Conservation (phyloP, 768 basidiomycete species). For the Pisolithus orientalis region DNA sequence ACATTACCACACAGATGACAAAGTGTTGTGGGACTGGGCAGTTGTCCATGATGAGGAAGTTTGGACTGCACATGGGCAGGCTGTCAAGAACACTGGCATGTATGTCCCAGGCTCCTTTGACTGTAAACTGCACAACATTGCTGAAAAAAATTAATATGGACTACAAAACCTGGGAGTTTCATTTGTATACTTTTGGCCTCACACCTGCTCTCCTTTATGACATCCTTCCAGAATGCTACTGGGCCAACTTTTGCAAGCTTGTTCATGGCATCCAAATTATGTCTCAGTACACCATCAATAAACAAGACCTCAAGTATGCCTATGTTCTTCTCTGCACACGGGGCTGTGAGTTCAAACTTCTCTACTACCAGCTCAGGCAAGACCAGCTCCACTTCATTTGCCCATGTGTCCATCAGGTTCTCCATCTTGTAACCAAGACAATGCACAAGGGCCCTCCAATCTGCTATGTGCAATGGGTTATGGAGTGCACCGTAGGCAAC, state of each 20-base stretch:
- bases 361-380: conserved; percentile 11
- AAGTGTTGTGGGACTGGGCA: conserved; percentile 26
- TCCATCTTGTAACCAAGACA: too few relatives aligned
- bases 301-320: conserved; percentile 8
- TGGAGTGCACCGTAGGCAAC: too few relatives aligned
- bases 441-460: too few relatives aligned
- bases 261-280: conserved; percentile 14
- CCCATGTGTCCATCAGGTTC: too few relatives aligned
- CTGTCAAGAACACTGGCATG: conserved; percentile 7
- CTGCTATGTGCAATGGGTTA: too few relatives aligned
- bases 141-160: conserved; percentile 16
- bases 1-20: neutral
- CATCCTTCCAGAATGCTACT: conserved; percentile 12
- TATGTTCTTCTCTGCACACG: conserved; percentile 15
- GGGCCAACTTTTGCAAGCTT: conserved; percentile 16
- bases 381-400: too few relatives aligned
- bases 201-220: conserved; percentile 13
- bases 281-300: conserved; percentile 11
- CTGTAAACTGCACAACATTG: conserved; percentile 13
- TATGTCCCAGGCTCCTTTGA: conserved; percentile 15
- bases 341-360: conserved; percentile 20
- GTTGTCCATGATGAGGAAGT: conserved; percentile 14
- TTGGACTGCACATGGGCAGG: conserved; percentile 17
- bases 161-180: conserved; percentile 19
- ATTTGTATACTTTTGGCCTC: conserved; percentile 14